phyloP scores from a whole-genome alignment of 2,329 filamentous ascomycete species.

The Beauveria varroae region DNA sequence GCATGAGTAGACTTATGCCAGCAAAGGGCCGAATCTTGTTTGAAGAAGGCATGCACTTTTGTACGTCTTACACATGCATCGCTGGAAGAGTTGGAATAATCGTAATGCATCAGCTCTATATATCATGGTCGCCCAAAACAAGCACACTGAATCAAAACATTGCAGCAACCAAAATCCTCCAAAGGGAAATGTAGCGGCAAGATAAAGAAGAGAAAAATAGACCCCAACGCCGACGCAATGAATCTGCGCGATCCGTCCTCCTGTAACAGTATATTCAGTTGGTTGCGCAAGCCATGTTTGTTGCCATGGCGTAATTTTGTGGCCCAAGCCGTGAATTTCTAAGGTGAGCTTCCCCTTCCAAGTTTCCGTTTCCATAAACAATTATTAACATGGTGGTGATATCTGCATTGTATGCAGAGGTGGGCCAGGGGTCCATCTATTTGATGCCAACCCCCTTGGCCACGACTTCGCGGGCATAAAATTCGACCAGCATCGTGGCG shows the following conservation, averaged over 20 bases:
- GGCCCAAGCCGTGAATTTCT: constrained; percentile 3
- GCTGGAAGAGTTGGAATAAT: neutral
- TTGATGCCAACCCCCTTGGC: constrained; percentile 20
- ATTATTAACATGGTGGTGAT: neutral
- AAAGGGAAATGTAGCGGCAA: neutral
- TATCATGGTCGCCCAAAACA: neutral
- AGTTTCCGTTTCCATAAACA: neutral
- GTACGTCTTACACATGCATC: no score
- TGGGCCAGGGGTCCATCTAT: neutral
- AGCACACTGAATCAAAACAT: neutral
- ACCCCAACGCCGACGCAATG: constrained; percentile 11
- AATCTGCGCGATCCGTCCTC: constrained; percentile 11
- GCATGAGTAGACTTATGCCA: no score
- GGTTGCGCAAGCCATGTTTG: neutral
- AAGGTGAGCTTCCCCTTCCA: neutral
- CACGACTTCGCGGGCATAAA: constrained; percentile 88
- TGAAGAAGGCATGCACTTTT: neutral
- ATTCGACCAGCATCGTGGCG: constrained; percentile 96
- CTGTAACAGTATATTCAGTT: constrained; percentile 1
- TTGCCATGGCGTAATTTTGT: neutral
- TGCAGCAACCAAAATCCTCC: neutral
- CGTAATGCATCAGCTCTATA: constrained; percentile 6
- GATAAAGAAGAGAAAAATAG: neutral
- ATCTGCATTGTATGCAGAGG: neutral
- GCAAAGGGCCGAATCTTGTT: neutral